A percentile compares a stretch with the other conserved stretches of the same genome.
phyloP scores from a whole-genome alignment of 225 moss, liverwort and hornwort species.

The Lunularia cruciata region DNA sequence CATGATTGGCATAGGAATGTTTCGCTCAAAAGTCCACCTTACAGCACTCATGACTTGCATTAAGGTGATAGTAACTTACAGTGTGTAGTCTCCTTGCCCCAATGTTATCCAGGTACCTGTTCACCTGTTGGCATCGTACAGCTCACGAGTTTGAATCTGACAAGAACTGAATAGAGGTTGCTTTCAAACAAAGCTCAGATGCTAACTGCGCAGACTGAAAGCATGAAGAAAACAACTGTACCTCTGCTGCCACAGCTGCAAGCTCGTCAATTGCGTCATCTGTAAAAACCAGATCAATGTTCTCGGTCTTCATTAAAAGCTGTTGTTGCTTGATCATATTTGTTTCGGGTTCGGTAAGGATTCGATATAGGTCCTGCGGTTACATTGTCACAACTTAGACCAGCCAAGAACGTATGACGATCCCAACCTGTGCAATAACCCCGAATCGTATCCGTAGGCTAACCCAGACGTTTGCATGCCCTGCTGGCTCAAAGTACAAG shows the following conservation, averaged over 20 bases:
- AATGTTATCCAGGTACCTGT: constrained; percentile 79
- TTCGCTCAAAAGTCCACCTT: too few relatives aligned
- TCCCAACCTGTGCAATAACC: neutral
- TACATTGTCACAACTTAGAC: neutral
- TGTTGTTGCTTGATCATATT: constrained; percentile 95
- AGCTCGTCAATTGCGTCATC: constrained; percentile 81
- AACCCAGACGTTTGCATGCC: too few relatives aligned
- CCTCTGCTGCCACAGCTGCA: constrained; percentile 84
- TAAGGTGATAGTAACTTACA: constrained; percentile 25
- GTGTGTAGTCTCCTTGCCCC: constrained; percentile 84
- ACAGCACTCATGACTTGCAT: too few relatives aligned
- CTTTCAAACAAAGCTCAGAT: neutral
- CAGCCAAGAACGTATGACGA: neutral
- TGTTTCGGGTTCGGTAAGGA: constrained; percentile 90
- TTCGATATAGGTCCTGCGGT: constrained; percentile 80
- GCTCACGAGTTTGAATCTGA: neutral
- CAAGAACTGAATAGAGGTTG: neutral
- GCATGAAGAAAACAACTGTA: constrained; percentile 21
- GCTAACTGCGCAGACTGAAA: neutral
- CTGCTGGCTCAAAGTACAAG: too few relatives aligned
- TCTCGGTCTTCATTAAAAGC: constrained; percentile 85
- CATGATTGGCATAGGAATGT: too few relatives aligned
- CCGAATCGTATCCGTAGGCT: neutral
- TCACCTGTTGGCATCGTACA: constrained; percentile 51
- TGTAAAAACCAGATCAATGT: constrained; percentile 77